Base-by-base conservation (phyloP, 768 basidiomycete genomes). In the Kwoniella dendrophila region DNA sequence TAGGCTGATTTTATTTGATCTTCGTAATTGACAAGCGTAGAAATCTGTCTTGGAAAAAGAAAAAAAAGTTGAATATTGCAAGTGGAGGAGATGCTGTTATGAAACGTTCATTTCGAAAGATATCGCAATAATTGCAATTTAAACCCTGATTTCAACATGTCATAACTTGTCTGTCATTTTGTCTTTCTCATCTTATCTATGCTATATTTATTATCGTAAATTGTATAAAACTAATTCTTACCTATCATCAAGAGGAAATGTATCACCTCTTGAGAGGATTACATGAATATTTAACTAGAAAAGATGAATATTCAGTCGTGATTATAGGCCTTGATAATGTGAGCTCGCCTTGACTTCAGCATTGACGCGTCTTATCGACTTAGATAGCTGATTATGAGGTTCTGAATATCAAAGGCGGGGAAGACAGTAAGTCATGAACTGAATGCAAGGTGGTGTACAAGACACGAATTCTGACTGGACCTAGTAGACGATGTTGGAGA, bases 191-290 rank as follows among this genome's bases (percentile, higher is more conserved):
- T 29, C 32, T 32, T 30, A 55, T 16, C 2, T 26, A n/a, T 27
- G n/a, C n/a, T n/a, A 30, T 40, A 33, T 16, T 41, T 22, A 53
- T 11, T 20, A n/a, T n/a, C n/a, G n/a, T n/a, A 22, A 12, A 10
- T 27, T 29, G 22, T 10, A 16, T 20, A 27, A 18, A 24, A 27
- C 34, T 27, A 26, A 18, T 33, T 40, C 26, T 22, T 45, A 33
- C 34, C 36, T n/a, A n/a, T n/a, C n/a, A n/a, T n/a, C n/a, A n/a
- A n/a, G n/a, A n/a, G n/a, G n/a, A n/a, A 38, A 95, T 96, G 94
- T 97, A 95, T 80, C 92, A 96, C 79, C 85, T 98, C 34, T 84
- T 97, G 76, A 91, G 90, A 72, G 94, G 94, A 34, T 82, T 96
- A 3, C 89, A 96, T 80, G 88, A 90, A 78, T 87, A 93, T 80